Evolutionary conservation across 225 moss, liverwort and hornwort species (phyloP).

Genomic region (Physcomitrellopsis africana): DNA sequence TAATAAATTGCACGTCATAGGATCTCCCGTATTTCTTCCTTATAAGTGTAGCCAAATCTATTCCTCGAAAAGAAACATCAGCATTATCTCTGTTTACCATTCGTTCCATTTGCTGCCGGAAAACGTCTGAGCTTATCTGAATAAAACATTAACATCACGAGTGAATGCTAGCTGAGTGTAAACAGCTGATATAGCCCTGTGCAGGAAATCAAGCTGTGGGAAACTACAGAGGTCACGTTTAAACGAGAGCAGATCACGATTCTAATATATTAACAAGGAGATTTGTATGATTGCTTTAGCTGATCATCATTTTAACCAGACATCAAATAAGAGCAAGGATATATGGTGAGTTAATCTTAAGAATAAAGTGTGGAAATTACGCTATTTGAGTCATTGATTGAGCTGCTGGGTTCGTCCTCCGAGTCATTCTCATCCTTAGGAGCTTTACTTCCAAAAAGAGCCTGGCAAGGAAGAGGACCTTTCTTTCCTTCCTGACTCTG

Average conservation of each 20-base stretch:
- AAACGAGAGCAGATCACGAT: neutral
- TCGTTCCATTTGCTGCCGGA: slow-evolving; percentile 90
- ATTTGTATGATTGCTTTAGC: neutral
- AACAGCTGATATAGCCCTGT: neutral
- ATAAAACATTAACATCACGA: slow-evolving; percentile 16
- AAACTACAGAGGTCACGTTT: neutral
- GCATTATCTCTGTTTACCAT: slow-evolving; percentile 76
- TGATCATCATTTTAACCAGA: neutral
- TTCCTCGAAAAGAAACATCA: slow-evolving; percentile 92
- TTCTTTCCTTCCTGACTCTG: slow-evolving; percentile 34
- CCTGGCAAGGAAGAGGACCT: slow-evolving; percentile 38
- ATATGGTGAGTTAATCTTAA: slow-evolving; percentile 13
- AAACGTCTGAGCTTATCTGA: slow-evolving; percentile 69
- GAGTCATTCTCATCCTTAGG: slow-evolving; percentile 43
- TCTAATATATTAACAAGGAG: neutral
- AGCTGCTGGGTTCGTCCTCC: slow-evolving; percentile 34
- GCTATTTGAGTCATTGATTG: slow-evolving; percentile 38
- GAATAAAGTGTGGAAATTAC: slow-evolving; percentile 31
- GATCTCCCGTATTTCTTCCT: slow-evolving; percentile 98
- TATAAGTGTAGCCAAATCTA: slow-evolving; percentile 89
- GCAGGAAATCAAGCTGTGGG: neutral
- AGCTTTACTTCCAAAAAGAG: slow-evolving; percentile 49
- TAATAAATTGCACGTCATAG: slow-evolving; percentile 94
- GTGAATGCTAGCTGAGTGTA: slow-evolving; percentile 17
- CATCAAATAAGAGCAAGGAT: slow-evolving; percentile 10